phyloP scores from a whole-genome alignment of 164 flowering plant species.

The Berberis vulgaris region DNA sequence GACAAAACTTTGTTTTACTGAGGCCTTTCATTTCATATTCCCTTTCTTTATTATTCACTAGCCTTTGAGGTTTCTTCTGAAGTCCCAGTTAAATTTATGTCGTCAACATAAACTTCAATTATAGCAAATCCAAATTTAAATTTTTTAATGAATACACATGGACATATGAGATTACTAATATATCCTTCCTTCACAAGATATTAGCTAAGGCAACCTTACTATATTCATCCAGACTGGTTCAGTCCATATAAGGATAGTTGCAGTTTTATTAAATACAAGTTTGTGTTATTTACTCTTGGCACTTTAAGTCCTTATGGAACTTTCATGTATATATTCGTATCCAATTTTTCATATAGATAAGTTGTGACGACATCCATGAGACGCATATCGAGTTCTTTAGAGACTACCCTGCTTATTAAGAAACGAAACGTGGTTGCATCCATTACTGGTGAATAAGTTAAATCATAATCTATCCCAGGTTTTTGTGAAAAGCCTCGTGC shows the following conservation, averaged over 20 bases:
- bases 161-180: neutral
- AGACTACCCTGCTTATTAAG: neutral
- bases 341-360: neutral
- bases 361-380: neutral
- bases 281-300: neutral
- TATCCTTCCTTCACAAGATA: neutral
- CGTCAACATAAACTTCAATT: neutral
- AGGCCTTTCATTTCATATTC: neutral
- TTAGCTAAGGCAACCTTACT: neutral
- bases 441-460: neutral
- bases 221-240: neutral
- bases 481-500: neutral
- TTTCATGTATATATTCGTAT: neutral
- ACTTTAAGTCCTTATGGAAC: neutral
- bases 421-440: neutral
- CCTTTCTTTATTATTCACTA: neutral
- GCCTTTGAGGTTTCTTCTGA: neutral
- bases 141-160: constrained; percentile 4
- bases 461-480: neutral
- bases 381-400: neutral
- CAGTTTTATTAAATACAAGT: neutral
- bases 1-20: neutral
- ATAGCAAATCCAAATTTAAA: neutral
- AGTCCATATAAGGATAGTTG: neutral
- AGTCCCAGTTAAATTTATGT: neutral